phyloP scores from a whole-genome alignment of 352 stramenopile species.

The Detonula confervacea region DNA sequence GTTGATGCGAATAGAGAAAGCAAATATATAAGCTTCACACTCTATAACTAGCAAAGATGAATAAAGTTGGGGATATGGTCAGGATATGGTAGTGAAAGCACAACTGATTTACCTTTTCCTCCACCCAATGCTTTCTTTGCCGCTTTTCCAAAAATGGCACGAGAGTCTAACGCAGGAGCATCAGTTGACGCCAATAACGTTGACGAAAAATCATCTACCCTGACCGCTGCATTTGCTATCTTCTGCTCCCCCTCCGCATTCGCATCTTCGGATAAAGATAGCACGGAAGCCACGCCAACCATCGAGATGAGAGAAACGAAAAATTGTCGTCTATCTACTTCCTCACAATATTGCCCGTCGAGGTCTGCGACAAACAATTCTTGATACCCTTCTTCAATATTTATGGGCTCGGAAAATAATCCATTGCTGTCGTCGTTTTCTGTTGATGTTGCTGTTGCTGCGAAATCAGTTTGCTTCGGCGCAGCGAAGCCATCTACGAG shows the following conservation, averaged over 20 bases:
- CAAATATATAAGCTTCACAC: too few relatives aligned
- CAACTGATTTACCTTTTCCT: slow-evolving; percentile 40
- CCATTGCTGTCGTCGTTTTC: background rate
- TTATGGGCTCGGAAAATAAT: slow-evolving; percentile 9
- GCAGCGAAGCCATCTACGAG: slow-evolving; percentile 4
- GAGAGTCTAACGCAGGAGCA: slow-evolving; percentile 18
- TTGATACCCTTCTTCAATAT: background rate
- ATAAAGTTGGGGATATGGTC: too few relatives aligned
- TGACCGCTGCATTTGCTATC: background rate
- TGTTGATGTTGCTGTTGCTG: slow-evolving; percentile 29
- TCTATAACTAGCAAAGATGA: too few relatives aligned
- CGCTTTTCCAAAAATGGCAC: slow-evolving; percentile 68
- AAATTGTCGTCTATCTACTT: slow-evolving; percentile 39
- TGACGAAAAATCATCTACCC: slow-evolving; percentile 4
- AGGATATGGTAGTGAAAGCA: too few relatives aligned
- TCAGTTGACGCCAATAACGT: background rate
- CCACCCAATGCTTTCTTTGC: slow-evolving; percentile 73
- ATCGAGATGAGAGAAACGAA: slow-evolving; percentile 46
- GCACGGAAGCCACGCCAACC: slow-evolving; percentile 40
- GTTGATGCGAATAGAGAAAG: too few relatives aligned
- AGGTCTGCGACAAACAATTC: background rate
- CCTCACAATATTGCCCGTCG: background rate
- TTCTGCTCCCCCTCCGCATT: slow-evolving; percentile 12
- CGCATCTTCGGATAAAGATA: slow-evolving; percentile 37
- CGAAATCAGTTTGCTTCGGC: too few relatives aligned